Evolutionary conservation across 2,329 filamentous ascomycete species (phyloP).

Genomic region (Arthrobotrys entomopaga): DNA sequence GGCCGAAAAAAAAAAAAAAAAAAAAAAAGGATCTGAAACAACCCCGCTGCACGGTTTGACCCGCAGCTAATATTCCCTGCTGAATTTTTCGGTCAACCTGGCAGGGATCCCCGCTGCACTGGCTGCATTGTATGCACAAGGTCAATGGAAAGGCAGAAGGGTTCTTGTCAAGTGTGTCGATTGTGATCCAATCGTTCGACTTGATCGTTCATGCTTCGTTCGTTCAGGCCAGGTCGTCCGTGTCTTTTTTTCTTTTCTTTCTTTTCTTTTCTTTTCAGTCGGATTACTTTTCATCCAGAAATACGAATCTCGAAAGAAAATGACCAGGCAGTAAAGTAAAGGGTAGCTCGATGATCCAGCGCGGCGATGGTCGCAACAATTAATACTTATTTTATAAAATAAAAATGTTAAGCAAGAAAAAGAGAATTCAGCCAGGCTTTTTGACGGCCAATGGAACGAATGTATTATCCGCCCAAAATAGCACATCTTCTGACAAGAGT

Average conservation of each 20-base stretch:
- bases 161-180: too few relatives aligned
- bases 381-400: slow-evolving; percentile 30
- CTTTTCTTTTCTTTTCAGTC: neutral
- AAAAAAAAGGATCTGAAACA: slow-evolving; percentile 26
- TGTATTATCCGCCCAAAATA: slow-evolving; percentile 45
- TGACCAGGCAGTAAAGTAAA: slow-evolving; percentile 9
- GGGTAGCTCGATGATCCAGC: slow-evolving; percentile 46
- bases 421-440: neutral
- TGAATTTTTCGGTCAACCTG: neutral
- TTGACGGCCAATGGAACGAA: slow-evolving; percentile 45
- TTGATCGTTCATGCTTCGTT: too few relatives aligned
- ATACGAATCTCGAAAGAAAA: slow-evolving; percentile 4
- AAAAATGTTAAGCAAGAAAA: slow-evolving; percentile 8
- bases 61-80: slow-evolving; percentile 12
- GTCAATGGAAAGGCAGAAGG: too few relatives aligned
- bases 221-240: too few relatives aligned
- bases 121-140: neutral
- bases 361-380: slow-evolving; percentile 36
- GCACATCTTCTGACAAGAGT: neutral
- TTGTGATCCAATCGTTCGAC: neutral
- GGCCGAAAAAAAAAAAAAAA: too few relatives aligned
- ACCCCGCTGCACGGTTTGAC: slow-evolving; percentile 52
- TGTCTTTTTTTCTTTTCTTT: too few relatives aligned
- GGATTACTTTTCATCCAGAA: slow-evolving; percentile 11
- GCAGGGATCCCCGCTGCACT: slow-evolving; percentile 40